Evolutionary conservation across 257 asterid species (phyloP).

Genomic region (Rehmannia glutinosa): DNA sequence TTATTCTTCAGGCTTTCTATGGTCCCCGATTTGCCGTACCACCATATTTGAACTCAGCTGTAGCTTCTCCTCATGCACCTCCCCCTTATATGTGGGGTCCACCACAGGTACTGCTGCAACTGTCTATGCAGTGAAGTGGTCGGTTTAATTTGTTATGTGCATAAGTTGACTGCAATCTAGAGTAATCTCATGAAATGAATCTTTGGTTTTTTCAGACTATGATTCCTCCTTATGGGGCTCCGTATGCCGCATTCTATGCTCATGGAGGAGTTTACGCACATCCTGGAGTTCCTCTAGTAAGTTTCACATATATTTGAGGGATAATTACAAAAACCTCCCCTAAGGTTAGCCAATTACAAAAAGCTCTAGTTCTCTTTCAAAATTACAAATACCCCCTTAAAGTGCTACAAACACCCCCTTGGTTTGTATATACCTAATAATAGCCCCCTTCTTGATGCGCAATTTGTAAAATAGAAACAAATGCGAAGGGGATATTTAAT

Average conservation of each 20-base stretch:
- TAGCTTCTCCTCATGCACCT: slow-evolving; percentile 74
- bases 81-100: slow-evolving; percentile 98
- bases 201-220: slow-evolving; percentile 50
- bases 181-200: neutral
- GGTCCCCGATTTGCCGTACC: slow-evolving; percentile 96
- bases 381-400: no score
- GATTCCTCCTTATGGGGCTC: slow-evolving; percentile 89
- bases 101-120: slow-evolving; percentile 60
- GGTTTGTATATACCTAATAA: no score
- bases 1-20: slow-evolving; percentile 65
- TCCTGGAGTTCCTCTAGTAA: slow-evolving; percentile 86
- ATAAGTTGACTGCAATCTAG: neutral
- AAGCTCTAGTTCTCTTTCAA: no score
- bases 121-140: neutral
- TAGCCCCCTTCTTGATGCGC: no score
- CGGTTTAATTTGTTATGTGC: neutral
- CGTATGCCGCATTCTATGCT: slow-evolving; percentile 83
- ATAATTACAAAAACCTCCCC: no score
- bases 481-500: no score
- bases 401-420: no score
- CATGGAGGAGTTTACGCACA: slow-evolving; percentile 87
- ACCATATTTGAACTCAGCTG: slow-evolving; percentile 74
- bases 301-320: slow-evolving; percentile 20
- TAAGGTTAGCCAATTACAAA: no score
- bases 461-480: no score